Evolutionary conservation across 2,329 filamentous ascomycete genomes (phyloP).

Genomic region (Capronia coronata): DNA sequence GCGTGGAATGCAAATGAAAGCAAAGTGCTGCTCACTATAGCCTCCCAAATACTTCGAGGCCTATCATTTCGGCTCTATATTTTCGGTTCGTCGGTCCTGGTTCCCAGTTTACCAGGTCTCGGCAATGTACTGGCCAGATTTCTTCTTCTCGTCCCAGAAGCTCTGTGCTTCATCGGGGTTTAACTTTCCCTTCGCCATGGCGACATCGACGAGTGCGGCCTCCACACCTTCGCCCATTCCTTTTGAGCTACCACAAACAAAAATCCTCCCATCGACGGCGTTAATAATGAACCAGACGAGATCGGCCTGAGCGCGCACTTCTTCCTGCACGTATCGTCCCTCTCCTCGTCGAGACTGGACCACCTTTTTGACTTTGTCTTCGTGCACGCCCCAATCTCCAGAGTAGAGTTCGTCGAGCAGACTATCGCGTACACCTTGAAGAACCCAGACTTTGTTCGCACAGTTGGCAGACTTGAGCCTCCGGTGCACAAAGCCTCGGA

Average conservation of each 20-base stretch:
- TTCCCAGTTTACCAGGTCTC: conserved; percentile 41
- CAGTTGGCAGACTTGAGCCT: conserved; percentile 90
- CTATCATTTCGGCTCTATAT: no score
- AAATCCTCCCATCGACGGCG: conserved; percentile 87
- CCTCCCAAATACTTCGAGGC: no score
- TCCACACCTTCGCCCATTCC: conserved; percentile 98
- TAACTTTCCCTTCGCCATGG: conserved; percentile 85
- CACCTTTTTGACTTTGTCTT: conserved; percentile 76
- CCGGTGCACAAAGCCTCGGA: conserved; percentile 94
- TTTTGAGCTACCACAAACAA: conserved; percentile 90
- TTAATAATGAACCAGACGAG: conserved; percentile 99
- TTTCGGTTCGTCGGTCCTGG: no score
- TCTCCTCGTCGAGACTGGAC: conserved; percentile 70
- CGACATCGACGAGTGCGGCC: conserved; percentile 76
- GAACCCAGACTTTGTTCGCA: conserved; percentile 95
- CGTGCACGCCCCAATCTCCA: conserved; percentile 91
- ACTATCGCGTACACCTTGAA: conserved; percentile 89
- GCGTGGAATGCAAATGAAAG: no score
- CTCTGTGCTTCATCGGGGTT: conserved; percentile 71
- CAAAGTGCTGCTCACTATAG: no score
- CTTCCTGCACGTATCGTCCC: conserved; percentile 91
- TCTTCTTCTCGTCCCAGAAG: conserved; percentile 90
- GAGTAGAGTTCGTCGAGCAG: conserved; percentile 93
- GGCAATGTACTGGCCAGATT: conserved; percentile 90
- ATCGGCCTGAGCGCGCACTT: conserved; percentile 83